Conservation (phyloP, 1,284 basidiomycete species). For the Mycena citricolor region DNA sequence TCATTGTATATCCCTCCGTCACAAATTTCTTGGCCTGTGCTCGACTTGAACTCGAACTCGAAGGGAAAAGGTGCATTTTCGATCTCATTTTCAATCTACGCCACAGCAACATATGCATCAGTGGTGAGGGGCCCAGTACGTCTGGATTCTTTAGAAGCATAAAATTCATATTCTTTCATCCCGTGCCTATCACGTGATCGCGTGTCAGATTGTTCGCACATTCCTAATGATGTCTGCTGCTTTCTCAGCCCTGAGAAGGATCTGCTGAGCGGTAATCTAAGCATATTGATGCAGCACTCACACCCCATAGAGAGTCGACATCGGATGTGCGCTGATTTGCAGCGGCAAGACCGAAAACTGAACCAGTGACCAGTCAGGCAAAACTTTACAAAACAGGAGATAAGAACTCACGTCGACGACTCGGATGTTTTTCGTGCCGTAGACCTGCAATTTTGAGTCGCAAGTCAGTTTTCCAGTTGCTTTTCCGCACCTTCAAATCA, state of each 20-base stretch:
- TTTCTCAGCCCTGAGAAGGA: conserved; percentile 9
- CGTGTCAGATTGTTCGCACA: conserved; percentile 12
- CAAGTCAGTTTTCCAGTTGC: neutral
- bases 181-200: too few species aligned
- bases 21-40: too few species aligned
- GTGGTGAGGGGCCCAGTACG: too few species aligned
- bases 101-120: too few species aligned
- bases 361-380: neutral
- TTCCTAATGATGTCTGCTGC: conserved; percentile 16
- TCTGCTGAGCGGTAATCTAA: neutral
- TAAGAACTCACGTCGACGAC: conserved; percentile 40
- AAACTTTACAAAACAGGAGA: neutral
- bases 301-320: conserved; percentile 20
- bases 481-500: conserved; percentile 41
- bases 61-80: too few species aligned
- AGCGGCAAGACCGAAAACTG: conserved; percentile 16
- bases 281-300: too few species aligned
- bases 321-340: conserved; percentile 20
- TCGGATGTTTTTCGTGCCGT: conserved; percentile 45
- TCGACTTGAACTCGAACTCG: too few species aligned
- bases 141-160: too few species aligned
- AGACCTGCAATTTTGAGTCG: conserved; percentile 29
- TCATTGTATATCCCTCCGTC: too few species aligned
- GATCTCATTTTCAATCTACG: too few species aligned
- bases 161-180: too few species aligned